Percentiles rank a stretch among this genome's conserved stretches.
phyloP scores from a whole-genome alignment of 257 asterid species.

The Fraxinus americana region DNA sequence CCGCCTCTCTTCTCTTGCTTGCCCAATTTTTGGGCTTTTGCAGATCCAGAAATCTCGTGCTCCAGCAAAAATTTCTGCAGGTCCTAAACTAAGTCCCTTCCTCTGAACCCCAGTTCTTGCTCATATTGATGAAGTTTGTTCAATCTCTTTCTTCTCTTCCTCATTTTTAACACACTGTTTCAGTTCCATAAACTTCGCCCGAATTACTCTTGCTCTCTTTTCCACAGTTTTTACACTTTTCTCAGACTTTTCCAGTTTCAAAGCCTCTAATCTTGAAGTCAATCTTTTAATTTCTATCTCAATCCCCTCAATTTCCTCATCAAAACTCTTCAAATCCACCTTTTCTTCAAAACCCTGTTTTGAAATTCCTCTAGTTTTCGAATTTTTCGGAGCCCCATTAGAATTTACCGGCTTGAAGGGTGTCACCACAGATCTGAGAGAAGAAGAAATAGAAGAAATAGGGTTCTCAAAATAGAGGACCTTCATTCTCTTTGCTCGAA shows the following conservation, averaged over 20 bases:
- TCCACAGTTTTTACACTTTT: conserved; percentile 44
- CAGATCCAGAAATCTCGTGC: conserved; percentile 47
- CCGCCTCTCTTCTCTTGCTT: conserved; percentile 32
- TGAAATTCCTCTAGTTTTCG: conserved; percentile 29
- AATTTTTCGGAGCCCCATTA: conserved; percentile 32
- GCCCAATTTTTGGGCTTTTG: conserved; percentile 36
- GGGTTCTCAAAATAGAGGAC: conserved; percentile 38
- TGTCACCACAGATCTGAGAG: conserved; percentile 34
- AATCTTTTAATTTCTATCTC: conserved; percentile 62
- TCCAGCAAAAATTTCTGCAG: conserved; percentile 60
- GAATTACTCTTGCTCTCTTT: conserved; percentile 50
- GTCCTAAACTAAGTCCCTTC: conserved; percentile 89
- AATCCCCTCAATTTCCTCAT: conserved; percentile 72
- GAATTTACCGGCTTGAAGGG: conserved; percentile 45
- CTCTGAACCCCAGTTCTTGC: conserved; percentile 43
- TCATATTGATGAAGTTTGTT: conserved; percentile 35
- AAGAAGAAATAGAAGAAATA: conserved; percentile 42
- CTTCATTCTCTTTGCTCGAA: conserved; percentile 72
- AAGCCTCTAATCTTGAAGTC: conserved; percentile 59
- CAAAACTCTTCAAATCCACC: conserved; percentile 33
- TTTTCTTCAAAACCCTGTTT: conserved; percentile 32
- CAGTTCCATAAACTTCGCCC: conserved; percentile 73
- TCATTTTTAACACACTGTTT: conserved; percentile 37
- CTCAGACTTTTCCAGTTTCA: conserved; percentile 61
- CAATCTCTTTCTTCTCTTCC: conserved; percentile 39